Evolutionary conservation across 2,329 filamentous ascomycete species (phyloP).

Genomic region (Beauveria medogensis): DNA sequence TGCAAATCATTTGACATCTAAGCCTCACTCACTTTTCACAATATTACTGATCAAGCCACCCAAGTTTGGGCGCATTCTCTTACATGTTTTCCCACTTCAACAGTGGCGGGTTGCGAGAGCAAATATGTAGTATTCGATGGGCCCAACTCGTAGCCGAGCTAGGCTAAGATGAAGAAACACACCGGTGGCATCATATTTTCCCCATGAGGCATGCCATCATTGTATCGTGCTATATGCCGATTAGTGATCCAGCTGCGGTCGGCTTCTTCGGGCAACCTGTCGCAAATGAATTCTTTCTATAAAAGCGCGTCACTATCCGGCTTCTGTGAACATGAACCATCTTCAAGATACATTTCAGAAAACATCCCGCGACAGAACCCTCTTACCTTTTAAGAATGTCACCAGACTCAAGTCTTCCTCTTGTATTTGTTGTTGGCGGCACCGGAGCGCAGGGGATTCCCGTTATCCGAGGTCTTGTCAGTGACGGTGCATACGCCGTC

Average conservation of each 20-base stretch:
- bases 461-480: slow-evolving; percentile 33
- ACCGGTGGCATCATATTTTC: neutral
- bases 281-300: neutral
- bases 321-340: neutral
- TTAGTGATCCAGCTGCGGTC: neutral
- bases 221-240: neutral
- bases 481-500: slow-evolving; percentile 34
- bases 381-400: neutral
- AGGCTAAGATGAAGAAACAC: neutral
- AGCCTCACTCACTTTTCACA: neutral
- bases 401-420: neutral
- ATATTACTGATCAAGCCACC: neutral
- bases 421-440: slow-evolving; percentile 37
- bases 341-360: neutral
- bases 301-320: neutral
- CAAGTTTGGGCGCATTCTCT: neutral
- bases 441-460: slow-evolving; percentile 45
- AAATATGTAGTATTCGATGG: neutral
- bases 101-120: neutral
- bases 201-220: neutral
- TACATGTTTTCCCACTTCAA: neutral
- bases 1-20: neutral
- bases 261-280: neutral
- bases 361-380: neutral
- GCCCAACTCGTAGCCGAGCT: neutral